Base-by-base conservation (phyloP, 164 flowering plant species). In the Cinnamomum chago region DNA sequence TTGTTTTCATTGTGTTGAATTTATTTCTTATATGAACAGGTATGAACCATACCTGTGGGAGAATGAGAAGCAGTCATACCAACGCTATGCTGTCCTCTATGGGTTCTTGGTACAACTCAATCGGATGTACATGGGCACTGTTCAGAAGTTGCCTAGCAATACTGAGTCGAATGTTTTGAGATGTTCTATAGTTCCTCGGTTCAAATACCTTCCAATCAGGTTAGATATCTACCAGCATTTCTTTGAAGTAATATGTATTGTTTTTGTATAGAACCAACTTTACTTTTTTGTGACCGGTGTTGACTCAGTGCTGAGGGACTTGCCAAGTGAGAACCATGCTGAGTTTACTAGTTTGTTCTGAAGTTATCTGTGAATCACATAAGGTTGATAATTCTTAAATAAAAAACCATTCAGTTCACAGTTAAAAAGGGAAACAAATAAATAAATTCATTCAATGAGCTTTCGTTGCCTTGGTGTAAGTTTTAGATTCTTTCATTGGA, bases 161-260 rank as follows among this genome's bases (percentile, higher is more conserved):
- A 79, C 97, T 11, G 93, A 91, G 75, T 90, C 98, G 70, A 96
- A 96, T 79, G 86, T 91, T n/a, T 84, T 93, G 97, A 85, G 93
- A 85, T 96, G 97, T 84, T 89, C 94, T 60, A 79, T 83, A 3
- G 90, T 95, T 79, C 97, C 98, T 73, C 94, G 98, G 15, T 96
- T 96, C 83, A 90, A 91, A 77, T 96, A 93, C 78, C 98, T 96
- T 82, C 99, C 99, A 47, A 95, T 95, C 83, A 93, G 99, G 99
- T 95, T 24, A n/a, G 76, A 72, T 4, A 35, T 35, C 47, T 35
- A 7, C 60, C n/a, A 17, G 60, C 60, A 55, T 15, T 55, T 18
- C 60, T 17, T 55, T 55, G 47, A 6, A 35, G 47, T 1, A 35
- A 35, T 35, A 35, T 35, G 2, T 35, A 35, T 35, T 35, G 47